phyloP scores from a whole-genome alignment of 306 rosid genomes.

The Notholithocarpus densiflorus region DNA sequence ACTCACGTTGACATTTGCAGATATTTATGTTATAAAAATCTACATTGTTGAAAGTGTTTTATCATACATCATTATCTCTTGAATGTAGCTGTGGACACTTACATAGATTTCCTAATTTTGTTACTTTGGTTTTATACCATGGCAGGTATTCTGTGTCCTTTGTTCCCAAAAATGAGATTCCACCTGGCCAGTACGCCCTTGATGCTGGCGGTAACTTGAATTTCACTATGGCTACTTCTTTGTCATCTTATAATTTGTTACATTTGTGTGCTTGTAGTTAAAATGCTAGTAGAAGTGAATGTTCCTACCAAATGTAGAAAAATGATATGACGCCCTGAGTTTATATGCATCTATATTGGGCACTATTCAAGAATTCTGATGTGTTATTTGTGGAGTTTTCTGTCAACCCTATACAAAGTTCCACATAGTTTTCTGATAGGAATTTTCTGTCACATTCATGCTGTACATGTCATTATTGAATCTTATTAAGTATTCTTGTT shows the following conservation, averaged over 20 bases:
- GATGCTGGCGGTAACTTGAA: conserved; percentile 49
- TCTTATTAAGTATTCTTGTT: neutral
- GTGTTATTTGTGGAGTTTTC: neutral
- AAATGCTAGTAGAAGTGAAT: conserved; percentile 4
- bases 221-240: conserved; percentile 25
- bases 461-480: neutral
- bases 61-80: neutral
- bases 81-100: conserved; percentile 10
- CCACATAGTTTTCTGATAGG: neutral
- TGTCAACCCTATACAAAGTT: neutral
- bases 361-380: neutral
- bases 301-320: neutral
- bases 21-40: neutral
- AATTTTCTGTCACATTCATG: neutral
- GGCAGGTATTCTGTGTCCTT: conserved; percentile 75
- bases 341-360: neutral
- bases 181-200: conserved; percentile 72
- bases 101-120: conserved; percentile 10
- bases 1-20: neutral
- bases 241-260: neutral
- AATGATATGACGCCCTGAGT: neutral
- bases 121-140: conserved; percentile 23
- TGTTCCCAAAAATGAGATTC: conserved; percentile 69
- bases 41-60: conserved; percentile 2
- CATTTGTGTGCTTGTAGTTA: conserved; percentile 3